Base-by-base conservation (phyloP, 176 grass and related monocot species). In the Musa beccarii region DNA sequence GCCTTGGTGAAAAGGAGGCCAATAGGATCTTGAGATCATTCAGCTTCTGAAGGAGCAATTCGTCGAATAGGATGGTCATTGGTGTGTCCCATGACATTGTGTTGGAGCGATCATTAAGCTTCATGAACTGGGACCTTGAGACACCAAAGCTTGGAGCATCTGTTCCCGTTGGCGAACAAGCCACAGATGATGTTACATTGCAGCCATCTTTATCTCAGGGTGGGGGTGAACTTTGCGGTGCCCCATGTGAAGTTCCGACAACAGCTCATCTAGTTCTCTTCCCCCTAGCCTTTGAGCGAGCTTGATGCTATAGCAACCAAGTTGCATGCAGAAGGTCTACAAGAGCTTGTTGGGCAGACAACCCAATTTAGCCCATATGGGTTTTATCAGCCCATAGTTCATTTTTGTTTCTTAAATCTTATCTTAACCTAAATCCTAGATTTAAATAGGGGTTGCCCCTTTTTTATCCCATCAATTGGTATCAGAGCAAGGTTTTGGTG, bases 261-360 rank as follows among this genome's bases (percentile, higher is more conserved):
- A 6, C 49, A 51, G 20, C 49, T 61, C 1, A 23, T 17, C 20
- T 84, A 78, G 34, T 99, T 81, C 75, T 79, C 86, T 69, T 95
- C 91, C n/a, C 91, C 89, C 2, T 81, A 83, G 17, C 96, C 96
- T 0, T 55, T 61, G 2, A 3, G 55, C 25, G 89, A 99, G 81
- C 96, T 99, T 20, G 76, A 99, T 68, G 66, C 84, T 51, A 89
- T 89, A 0, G 91, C 91, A 0, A 99, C 91, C 53, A 84, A 14
- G 73, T 25, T 99, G 23, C 96, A 99, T 99, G 23, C 96, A 99
- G 72, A 99, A 99, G 80, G 29, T 81, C n/a, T 99, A 79, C 80
- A 99, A 99, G 88, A 90, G 96, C 53, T 22, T 22, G 22, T 22
- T 22, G 22, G 22, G 22, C 22, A 22, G 22, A 22, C 22, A 22